phyloP scores from a whole-genome alignment of 805 yeast genomes.

The Priceomyces carsonii region DNA sequence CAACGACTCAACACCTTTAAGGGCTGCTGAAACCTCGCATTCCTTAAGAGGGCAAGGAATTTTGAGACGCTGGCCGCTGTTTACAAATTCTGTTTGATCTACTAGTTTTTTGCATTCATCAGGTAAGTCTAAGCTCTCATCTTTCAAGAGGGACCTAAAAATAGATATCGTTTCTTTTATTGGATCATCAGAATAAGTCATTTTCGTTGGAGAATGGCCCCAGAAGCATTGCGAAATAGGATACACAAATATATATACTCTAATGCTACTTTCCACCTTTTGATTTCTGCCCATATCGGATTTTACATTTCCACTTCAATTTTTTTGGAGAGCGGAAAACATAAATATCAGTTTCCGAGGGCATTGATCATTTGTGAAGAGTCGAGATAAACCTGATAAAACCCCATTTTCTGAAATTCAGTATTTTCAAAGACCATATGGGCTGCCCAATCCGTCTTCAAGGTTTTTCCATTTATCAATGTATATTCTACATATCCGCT shows the following conservation, averaged over 20 bases:
- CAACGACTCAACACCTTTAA: conserved; percentile 22
- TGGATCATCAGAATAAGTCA: no score
- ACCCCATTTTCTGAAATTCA: conserved; percentile 8
- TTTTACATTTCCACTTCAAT: no score
- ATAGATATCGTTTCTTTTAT: no score
- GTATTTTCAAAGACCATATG: conserved; percentile 6
- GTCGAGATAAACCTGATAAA: conserved; percentile 13
- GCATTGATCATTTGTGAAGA: conserved; percentile 6
- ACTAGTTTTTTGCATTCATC: conserved; percentile 13
- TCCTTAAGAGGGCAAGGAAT: conserved; percentile 28
- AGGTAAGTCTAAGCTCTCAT: conserved; percentile 13
- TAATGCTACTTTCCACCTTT: no score
- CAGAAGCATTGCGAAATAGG: no score
- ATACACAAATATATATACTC: no score
- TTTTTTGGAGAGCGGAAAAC: no score
- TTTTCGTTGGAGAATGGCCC: no score
- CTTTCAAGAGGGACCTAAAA: conserved; percentile 8
- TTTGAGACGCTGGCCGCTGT: conserved; percentile 12
- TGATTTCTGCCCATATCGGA: no score
- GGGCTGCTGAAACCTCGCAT: conserved; percentile 22
- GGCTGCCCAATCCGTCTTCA: conserved; percentile 12
- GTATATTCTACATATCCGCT: conserved; percentile 14
- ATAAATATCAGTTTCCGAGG: no score
- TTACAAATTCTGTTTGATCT: conserved; percentile 9
- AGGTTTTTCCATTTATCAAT: conserved; percentile 9